Base-by-base conservation (phyloP, 495 filamentous ascomycete genomes). In the Terfezia claveryi region DNA sequence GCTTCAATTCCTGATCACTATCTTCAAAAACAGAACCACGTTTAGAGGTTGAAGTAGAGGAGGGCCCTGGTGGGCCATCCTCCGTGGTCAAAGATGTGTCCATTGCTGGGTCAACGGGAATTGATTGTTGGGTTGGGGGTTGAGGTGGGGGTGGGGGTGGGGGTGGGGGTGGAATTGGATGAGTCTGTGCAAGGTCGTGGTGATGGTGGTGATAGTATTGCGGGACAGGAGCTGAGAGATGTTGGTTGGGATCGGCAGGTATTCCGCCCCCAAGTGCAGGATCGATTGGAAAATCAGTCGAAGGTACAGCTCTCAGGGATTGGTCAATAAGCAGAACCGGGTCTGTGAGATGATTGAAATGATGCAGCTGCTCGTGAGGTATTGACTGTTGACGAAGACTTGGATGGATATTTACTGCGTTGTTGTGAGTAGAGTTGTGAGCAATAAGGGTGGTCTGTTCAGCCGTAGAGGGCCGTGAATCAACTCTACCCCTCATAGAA, bases 1-100 rank as follows among this genome's bases (percentile, higher is more conserved):
- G 85, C 54, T 88, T 79, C 70, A 98, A 76, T 64, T 98, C 91
- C 50, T 84, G 76, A 61, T 98, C 91, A 66, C 55, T 65, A 49
- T 66, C 63, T 46, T 66, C 63, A 17, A 58, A 59, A 53, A 59
- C 53, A 36, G 62, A 65, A 46, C 54, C 38, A 46, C 62, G 53
- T 49, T 62, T 65, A 44, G 60, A 59, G 49, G 59, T 55, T n/a
- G 53, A 53, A 20, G 59, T 55, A 14, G 63, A 56, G 5, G 51
- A 62, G 20, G 59, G 53, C 0, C 57, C 57, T 36, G 51, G 49
- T 23, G 56, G 50, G 32, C 55, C 56, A 8, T 64, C 77, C 8
- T 82, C 80, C 23, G 87, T 81, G 49, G 75, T 71, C 1, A 70
- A 5, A 84, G 81, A 0, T 78, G 72, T 23, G 75, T 76, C 74